Evolutionary conservation across 352 stramenopile species (phyloP).

Genomic region (Pythium sp.): DNA sequence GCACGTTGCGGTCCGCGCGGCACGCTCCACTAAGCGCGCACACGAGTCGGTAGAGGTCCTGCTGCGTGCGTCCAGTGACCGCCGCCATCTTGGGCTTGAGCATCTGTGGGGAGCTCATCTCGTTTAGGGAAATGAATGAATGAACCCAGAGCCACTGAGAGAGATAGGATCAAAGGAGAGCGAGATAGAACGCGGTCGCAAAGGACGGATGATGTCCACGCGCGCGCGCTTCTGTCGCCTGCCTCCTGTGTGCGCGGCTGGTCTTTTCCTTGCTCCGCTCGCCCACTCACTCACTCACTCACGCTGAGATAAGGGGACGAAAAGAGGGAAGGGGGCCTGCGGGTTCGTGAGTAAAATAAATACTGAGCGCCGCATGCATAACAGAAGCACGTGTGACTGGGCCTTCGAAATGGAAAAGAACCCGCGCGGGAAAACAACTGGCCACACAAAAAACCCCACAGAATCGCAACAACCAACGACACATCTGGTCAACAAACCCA

Average conservation of each 20-base stretch:
- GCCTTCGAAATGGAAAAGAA: constrained; percentile 15
- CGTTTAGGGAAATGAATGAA: neutral
- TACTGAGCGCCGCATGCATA: constrained; percentile 21
- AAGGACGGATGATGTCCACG: constrained; percentile 3
- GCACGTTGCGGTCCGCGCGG: constrained; percentile 52
- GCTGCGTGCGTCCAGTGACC: constrained; percentile 12
- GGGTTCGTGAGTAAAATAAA: constrained; percentile 36
- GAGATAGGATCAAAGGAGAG: neutral
- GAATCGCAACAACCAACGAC: constrained; percentile 11
- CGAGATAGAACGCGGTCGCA: neutral
- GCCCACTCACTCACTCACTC: neutral
- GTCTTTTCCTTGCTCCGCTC: constrained; percentile 4
- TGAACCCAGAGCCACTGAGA: neutral
- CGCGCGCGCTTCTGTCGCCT: neutral
- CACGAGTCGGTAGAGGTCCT: constrained; percentile 49
- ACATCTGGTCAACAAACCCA: neutral
- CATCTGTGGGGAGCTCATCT: neutral
- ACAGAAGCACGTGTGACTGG: neutral
- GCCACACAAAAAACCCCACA: constrained; percentile 5
- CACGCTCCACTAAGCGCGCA: constrained; percentile 58
- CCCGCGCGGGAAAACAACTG: constrained; percentile 14
- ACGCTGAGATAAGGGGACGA: neutral
- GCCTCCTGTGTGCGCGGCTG: constrained; percentile 8
- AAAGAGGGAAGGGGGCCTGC: constrained; percentile 7
- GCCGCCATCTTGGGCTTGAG: constrained; percentile 7